phyloP scores from a whole-genome alignment of 2,329 filamentous ascomycete species.

The Ustulina deusta region DNA sequence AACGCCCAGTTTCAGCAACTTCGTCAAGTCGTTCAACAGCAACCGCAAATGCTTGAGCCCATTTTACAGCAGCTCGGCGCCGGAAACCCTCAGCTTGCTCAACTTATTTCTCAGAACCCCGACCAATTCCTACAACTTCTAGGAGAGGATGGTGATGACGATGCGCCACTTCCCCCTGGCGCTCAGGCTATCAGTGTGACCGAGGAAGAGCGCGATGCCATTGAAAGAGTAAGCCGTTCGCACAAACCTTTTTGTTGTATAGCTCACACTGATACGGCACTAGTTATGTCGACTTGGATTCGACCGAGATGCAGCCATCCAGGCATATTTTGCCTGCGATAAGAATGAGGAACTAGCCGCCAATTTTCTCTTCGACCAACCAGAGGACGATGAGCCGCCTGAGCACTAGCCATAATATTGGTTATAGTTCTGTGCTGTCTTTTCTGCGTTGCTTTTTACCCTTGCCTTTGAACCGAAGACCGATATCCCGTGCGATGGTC shows the following conservation, averaged over 20 bases:
- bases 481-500: slow-evolving; percentile 38
- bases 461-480: slow-evolving; percentile 29
- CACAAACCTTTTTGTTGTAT: slow-evolving; percentile 13
- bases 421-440: slow-evolving; percentile 27
- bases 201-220: slow-evolving; percentile 95
- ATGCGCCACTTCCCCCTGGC: slow-evolving; percentile 86
- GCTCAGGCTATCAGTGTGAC: slow-evolving; percentile 92
- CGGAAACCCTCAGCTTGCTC: slow-evolving; percentile 93
- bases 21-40: slow-evolving; percentile 95
- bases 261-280: slow-evolving; percentile 33
- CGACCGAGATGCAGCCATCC: slow-evolving; percentile 90
- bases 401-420: slow-evolving; percentile 54
- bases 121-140: slow-evolving; percentile 93
- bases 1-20: slow-evolving; percentile 99
- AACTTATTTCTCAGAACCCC: slow-evolving; percentile 90
- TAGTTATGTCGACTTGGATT: slow-evolving; percentile 94
- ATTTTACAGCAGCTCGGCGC: slow-evolving; percentile 96
- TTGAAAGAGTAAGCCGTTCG: slow-evolving; percentile 80
- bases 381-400: slow-evolving; percentile 79
- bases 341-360: slow-evolving; percentile 99
- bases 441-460: slow-evolving; percentile 31
- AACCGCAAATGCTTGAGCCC: slow-evolving; percentile 98
- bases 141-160: slow-evolving; percentile 87
- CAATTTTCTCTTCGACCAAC: slow-evolving; percentile 98
- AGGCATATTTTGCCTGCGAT: slow-evolving; percentile 99